Base-by-base conservation (phyloP, 2,329 filamentous ascomycete species). In the Calonectria pauciramosa region DNA sequence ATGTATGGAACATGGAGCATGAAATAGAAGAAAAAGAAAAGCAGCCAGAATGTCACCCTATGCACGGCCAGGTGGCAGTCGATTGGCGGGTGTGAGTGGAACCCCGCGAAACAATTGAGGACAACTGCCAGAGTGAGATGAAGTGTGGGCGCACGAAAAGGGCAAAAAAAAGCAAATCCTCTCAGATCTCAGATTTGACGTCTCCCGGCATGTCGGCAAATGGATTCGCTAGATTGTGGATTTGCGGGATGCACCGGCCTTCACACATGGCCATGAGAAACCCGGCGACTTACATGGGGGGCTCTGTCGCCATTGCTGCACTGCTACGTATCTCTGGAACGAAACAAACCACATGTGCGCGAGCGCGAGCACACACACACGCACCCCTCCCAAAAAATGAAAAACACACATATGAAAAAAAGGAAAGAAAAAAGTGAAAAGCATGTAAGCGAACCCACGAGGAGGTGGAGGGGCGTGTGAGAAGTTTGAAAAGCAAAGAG, bases 1-100 rank as follows among this genome's bases (percentile, higher is more conserved):
- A 64, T 64, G 60, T 64, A 64, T 64, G 38, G 60, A 64, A 64
- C 60, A 64, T 64, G 60, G 60, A 64, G 60, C 60, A 64, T 44
- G 41, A 64, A 64, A 64, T 44, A 26, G 60, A 64, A 64, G 60
- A 47, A 64, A 64, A 64, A 64, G 60, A 64, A 64, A 64, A 64
- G 36, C 60, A 44, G 36, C 60, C 36, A 47, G 28, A 64, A 64
- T 64, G 60, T 64, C 60, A 64, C 60, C 60, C 60, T 64, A 47
- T 60, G 56, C 56, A 60, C n/a, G 56, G 56, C n/a, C 56, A 60
- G 34, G 32, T 60, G 34, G 56, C 56, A 60, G 56, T 34, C 56
- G 34, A 60, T 60, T 60, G 56, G 56, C 56, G 56, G 36, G 56
- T 64, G 36, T 44, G 60, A 64, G 60, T 64, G 60, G 41, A 44